Conservation (phyloP, 1,284 basidiomycete genomes). For the Fomitopsis schrenkii region DNA sequence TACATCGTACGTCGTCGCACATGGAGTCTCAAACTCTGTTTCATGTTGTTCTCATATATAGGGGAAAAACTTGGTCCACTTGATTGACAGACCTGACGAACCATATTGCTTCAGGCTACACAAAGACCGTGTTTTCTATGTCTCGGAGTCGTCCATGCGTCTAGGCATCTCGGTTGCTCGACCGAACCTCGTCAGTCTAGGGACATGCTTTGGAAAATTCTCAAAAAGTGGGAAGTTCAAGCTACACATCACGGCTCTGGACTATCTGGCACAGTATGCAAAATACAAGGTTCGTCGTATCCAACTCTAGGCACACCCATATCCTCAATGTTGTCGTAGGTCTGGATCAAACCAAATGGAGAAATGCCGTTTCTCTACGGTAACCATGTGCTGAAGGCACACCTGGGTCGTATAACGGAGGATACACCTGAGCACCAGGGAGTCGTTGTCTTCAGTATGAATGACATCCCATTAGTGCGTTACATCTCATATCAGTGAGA, state of each 20-base stretch:
- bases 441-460: conserved; percentile 96
- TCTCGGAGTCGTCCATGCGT: conserved; percentile 90
- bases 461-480: conserved; percentile 83
- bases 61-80: conserved; percentile 89
- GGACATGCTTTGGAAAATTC: conserved; percentile 98
- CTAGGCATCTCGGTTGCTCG: conserved; percentile 90
- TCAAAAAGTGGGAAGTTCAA: conserved; percentile 98
- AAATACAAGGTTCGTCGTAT: conserved; percentile 83
- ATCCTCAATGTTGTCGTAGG: conserved; percentile 39
- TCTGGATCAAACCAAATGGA: conserved; percentile 99
- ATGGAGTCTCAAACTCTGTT: not conserved
- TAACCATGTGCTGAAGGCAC: conserved; percentile 98
- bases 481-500: not conserved
- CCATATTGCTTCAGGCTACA: conserved; percentile 90
- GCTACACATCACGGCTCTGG: conserved; percentile 91
- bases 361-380: conserved; percentile 99
- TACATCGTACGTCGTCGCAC: conserved; percentile 63
- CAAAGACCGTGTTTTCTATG: conserved; percentile 91
- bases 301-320: not conserved
- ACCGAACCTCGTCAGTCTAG: conserved; percentile 89
- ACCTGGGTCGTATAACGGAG: conserved; percentile 98
- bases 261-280: conserved; percentile 94
- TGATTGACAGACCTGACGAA: conserved; percentile 84
- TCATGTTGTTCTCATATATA: conserved; percentile 21
- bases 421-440: conserved; percentile 99